Evolutionary conservation across 345 rosid genomes (phyloP).

Genomic region (Gossypium stocksii): DNA sequence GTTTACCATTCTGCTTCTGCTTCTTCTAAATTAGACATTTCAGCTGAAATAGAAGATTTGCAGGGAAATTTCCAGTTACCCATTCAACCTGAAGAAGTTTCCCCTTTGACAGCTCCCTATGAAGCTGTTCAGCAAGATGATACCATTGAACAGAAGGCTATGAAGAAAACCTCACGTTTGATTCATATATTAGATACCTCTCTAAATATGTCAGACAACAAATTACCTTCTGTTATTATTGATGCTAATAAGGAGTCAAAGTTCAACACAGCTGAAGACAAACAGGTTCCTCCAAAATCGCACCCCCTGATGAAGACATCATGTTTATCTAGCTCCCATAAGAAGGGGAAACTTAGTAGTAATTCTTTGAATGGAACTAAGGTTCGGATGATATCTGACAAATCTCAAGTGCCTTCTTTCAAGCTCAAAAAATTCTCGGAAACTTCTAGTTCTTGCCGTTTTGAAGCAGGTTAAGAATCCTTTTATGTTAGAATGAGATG

Average conservation of each 20-base stretch:
- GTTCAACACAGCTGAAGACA: conserved; percentile 37
- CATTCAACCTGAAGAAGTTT: conserved; percentile 28
- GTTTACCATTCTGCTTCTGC: conserved; percentile 32
- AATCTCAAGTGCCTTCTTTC: conserved; percentile 41
- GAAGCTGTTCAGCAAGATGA: conserved; percentile 33
- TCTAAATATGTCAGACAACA: conserved; percentile 28
- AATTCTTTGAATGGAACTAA: conserved; percentile 40
- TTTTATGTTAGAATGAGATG: neutral
- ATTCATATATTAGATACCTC: conserved; percentile 23
- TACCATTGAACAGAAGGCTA: conserved; percentile 36
- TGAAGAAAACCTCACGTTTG: conserved; percentile 19
- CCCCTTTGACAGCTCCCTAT: conserved; percentile 20
- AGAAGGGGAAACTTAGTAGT: conserved; percentile 48
- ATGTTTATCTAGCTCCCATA: conserved; percentile 38
- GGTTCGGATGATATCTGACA: conserved; percentile 44
- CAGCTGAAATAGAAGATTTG: conserved; percentile 31
- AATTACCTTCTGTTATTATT: conserved; percentile 33
- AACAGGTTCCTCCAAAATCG: conserved; percentile 42
- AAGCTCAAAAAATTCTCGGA: conserved; percentile 61
- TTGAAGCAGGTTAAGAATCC: conserved; percentile 67
- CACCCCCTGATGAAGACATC: conserved; percentile 58
- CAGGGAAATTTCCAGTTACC: conserved; percentile 28
- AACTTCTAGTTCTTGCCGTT: conserved; percentile 59
- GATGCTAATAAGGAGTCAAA: conserved; percentile 41
- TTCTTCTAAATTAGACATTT: conserved; percentile 24